Evolutionary conservation across 345 rosid genomes (phyloP).

Genomic region (Balakata baccata): DNA sequence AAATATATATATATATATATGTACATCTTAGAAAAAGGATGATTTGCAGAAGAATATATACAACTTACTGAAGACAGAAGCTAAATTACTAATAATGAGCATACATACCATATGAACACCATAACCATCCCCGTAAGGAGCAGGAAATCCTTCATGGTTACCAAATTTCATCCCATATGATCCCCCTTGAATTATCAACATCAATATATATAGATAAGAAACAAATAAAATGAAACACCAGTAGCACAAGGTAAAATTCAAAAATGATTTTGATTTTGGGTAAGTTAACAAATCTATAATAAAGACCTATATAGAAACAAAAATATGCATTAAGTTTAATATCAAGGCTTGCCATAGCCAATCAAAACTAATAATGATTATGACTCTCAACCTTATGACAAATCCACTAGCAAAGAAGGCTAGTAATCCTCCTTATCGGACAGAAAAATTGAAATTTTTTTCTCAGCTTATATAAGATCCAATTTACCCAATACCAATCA

Average conservation of each 20-base stretch:
- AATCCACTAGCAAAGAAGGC: background rate
- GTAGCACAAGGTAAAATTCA: background rate
- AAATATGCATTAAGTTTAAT: background rate
- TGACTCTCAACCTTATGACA: background rate
- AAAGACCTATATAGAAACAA: background rate
- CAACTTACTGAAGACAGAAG: background rate
- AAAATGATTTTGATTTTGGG: background rate
- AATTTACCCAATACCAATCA: constrained; percentile 9
- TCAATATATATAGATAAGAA: constrained; percentile 23
- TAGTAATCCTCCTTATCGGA: background rate
- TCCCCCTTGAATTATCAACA: constrained; percentile 49
- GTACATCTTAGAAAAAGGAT: no score
- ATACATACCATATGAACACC: constrained; percentile 54
- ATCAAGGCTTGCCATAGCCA: background rate
- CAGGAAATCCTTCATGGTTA: constrained; percentile 47
- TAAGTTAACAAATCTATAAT: background rate
- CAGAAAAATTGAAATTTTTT: background rate
- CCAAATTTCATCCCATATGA: constrained; percentile 61
- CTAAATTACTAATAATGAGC: constrained; percentile 1
- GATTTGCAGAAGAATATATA: background rate
- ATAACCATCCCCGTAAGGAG: constrained; percentile 66
- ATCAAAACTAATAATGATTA: background rate
- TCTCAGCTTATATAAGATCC: background rate
- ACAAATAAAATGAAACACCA: background rate
- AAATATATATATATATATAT: background rate